Percentiles rank a stretch among this genome's conserved stretches.
phyloP scores from a whole-genome alignment of 352 stramenopile genomes.

The Phytopythium mirpurense region DNA sequence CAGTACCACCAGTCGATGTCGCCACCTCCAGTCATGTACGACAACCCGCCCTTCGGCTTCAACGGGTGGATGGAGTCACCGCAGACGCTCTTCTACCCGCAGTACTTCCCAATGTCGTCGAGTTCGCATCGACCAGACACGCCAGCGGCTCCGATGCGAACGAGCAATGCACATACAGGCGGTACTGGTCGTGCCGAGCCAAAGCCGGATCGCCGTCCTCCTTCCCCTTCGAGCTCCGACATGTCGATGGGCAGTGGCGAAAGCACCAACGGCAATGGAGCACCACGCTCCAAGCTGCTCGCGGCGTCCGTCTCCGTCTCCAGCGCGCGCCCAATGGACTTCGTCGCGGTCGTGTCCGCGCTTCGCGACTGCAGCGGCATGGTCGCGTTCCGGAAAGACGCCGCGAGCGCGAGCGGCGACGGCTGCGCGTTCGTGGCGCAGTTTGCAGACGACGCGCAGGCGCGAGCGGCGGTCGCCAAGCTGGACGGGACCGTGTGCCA shows the following conservation, averaged over 20 bases:
- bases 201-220: background rate
- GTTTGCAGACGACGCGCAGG: constrained; percentile 38
- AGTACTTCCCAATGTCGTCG: background rate
- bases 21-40: background rate
- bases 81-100: background rate
- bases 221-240: constrained; percentile 2
- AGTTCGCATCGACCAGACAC: background rate
- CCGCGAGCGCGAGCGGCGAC: constrained; percentile 12
- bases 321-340: constrained; percentile 38
- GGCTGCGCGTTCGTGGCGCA: constrained; percentile 41
- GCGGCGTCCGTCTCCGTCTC: constrained; percentile 42
- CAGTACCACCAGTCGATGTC: background rate
- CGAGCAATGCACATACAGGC: too few relatives aligned
- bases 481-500: constrained; percentile 51
- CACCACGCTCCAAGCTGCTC: background rate
- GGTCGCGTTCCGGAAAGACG: constrained; percentile 44
- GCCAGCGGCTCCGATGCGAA: background rate
- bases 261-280: background rate
- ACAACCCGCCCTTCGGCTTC: background rate
- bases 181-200: background rate
- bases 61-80: constrained; percentile 6
- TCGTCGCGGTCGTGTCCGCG: constrained; percentile 34
- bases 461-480: constrained; percentile 30
- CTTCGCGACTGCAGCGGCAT: constrained; percentile 49
- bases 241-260: constrained; percentile 8